A percentile compares a stretch with the other conserved stretches of the same genome.
Conservation (phyloP, 1,139 yeast genomes). For the Kodamaea alishanica region DNA sequence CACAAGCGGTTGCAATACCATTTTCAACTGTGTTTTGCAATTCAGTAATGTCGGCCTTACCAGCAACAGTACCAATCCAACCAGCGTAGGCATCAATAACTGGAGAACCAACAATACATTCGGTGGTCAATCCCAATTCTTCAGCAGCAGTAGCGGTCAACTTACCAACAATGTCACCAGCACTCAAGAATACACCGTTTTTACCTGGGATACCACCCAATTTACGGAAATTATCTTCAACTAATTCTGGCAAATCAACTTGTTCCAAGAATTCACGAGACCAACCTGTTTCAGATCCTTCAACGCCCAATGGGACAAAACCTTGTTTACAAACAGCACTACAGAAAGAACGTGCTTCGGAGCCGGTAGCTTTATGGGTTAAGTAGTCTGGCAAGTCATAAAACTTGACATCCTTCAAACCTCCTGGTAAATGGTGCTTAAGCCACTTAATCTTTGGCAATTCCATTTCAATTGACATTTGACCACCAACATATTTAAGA, state of each 20-base stretch:
- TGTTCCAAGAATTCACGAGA: constrained; percentile 65
- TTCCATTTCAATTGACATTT: constrained; percentile 98
- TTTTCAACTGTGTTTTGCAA: constrained; percentile 28
- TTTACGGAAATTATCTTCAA: constrained; percentile 68
- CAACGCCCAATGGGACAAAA: constrained; percentile 86
- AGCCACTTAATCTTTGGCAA: constrained; percentile 96
- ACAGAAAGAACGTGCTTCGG: constrained; percentile 81
- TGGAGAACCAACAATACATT: constrained; percentile 87
- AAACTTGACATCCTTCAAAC: constrained; percentile 68
- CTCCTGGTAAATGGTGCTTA: constrained; percentile 74
- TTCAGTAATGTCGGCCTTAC: constrained; percentile 57
- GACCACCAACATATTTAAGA: constrained; percentile 92
- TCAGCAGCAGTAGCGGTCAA: constrained; percentile 67
- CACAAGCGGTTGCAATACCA: constrained; percentile 61
- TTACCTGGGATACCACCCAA: constrained; percentile 80
- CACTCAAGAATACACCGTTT: constrained; percentile 71
- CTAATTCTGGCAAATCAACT: constrained; percentile 73
- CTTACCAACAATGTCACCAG: constrained; percentile 85
- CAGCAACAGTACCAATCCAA: constrained; percentile 98
- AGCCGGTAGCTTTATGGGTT: constrained; percentile 86
- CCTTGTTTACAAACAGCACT: constrained; percentile 96
- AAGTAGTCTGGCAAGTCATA: constrained; percentile 89
- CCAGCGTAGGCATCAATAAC: constrained; percentile 98
- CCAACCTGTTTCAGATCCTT: constrained; percentile 86
- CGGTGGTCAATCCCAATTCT: constrained; percentile 75